These are phyloP conservation scores for Huntiella savannae DNA, from an alignment of 2,329 filamentous ascomycete species.

Conservation along the genomic window DNA sequence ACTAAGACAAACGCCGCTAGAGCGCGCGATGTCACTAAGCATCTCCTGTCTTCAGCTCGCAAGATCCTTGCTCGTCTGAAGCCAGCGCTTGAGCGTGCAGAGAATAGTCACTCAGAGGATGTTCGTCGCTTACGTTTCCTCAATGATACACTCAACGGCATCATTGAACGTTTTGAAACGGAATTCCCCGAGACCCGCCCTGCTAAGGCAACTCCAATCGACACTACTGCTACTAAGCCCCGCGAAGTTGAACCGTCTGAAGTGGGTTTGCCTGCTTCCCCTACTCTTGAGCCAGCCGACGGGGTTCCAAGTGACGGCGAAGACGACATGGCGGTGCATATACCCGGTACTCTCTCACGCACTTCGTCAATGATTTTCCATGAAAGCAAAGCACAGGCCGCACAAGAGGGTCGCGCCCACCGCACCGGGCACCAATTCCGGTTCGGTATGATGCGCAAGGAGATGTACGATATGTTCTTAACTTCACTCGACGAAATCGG, in stretches of 20 bases:
- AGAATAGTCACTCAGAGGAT: constrained; percentile 53
- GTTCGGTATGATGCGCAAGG: constrained; percentile 29
- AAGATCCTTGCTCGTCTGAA: constrained; percentile 75
- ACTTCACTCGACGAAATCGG: constrained; percentile 30
- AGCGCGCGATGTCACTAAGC: constrained; percentile 85
- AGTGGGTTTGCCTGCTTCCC: constrained; percentile 14
- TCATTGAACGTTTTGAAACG: constrained; percentile 90
- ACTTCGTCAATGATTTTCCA: constrained; percentile 32
- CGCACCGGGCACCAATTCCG: constrained; percentile 39
- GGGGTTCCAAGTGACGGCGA: constrained; percentile 27
- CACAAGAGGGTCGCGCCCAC: constrained; percentile 37
- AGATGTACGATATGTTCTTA: constrained; percentile 31
- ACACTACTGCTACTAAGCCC: not conserved
- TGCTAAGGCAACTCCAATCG: not conserved
- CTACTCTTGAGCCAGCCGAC: constrained; percentile 18
- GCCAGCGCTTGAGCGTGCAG: constrained; percentile 58
- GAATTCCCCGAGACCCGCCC: constrained; percentile 71
- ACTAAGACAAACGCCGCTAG: constrained; percentile 27
- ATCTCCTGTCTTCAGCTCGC: constrained; percentile 66
- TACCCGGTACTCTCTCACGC: constrained; percentile 24
- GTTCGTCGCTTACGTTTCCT: constrained; percentile 76
- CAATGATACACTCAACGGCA: constrained; percentile 69
- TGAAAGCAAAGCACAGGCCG: constrained; percentile 31
- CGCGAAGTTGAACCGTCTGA: constrained; percentile 5
- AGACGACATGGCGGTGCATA: constrained; percentile 27